phyloP scores from a whole-genome alignment of 495 filamentous ascomycete species.

The Hypoxylon trugodes region DNA sequence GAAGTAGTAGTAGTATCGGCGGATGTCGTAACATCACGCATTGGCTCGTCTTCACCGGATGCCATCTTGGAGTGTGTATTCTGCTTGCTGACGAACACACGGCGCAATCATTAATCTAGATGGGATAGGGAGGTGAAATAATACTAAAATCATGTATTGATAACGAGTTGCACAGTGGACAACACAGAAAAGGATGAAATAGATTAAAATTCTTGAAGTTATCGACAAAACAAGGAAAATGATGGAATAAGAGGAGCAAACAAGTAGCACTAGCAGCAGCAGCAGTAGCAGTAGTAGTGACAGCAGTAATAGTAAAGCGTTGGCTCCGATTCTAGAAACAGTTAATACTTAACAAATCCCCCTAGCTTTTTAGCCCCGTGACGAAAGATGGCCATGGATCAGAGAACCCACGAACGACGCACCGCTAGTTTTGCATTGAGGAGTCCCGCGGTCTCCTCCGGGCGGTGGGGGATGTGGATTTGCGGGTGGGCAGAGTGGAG shows the following conservation, averaged over 20 bases:
- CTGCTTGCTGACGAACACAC: neutral
- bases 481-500: conserved; percentile 35
- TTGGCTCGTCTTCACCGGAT: conserved; percentile 29
- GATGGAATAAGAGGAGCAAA: conserved; percentile 1
- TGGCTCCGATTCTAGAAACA: conserved; percentile 21
- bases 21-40: conserved; percentile 36
- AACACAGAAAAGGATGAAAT: neutral
- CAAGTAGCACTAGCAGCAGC: neutral
- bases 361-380: conserved; percentile 29
- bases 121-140: conserved; percentile 6
- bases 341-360: conserved; percentile 2
- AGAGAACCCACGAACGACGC: conserved; percentile 16
- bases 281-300: neutral
- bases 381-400: conserved; percentile 26
- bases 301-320: conserved; percentile 3
- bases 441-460: conserved; percentile 37
- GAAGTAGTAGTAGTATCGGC: conserved; percentile 40
- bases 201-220: conserved; percentile 15
- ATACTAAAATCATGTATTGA: conserved; percentile 14
- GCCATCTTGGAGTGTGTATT: conserved; percentile 20
- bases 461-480: conserved; percentile 41
- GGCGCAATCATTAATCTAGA: neutral
- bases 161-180: neutral
- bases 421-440: conserved; percentile 43
- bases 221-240: conserved; percentile 17